phyloP scores from a whole-genome alignment of 306 rosid species.

The Fagus sylvatica region DNA sequence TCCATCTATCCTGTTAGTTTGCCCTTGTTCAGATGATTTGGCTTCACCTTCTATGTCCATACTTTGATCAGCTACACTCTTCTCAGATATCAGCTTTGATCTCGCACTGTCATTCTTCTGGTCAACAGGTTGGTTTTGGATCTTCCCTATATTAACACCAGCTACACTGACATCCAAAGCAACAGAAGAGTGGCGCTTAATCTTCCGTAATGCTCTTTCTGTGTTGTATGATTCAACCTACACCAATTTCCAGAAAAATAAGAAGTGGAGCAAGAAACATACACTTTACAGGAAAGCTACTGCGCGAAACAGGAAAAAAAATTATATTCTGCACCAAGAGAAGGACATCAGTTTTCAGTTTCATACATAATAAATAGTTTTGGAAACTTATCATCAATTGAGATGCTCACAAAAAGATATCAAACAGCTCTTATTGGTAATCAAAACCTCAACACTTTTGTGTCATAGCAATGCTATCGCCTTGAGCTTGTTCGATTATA shows the following conservation, averaged over 20 bases:
- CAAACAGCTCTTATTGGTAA: too few relatives aligned
- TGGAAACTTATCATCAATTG: too few relatives aligned
- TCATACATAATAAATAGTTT: not conserved
- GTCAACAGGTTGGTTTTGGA: conserved; percentile 34
- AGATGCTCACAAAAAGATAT: too few relatives aligned
- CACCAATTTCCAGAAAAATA: conserved; percentile 13
- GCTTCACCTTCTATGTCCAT: conserved; percentile 38
- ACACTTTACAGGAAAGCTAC: not conserved
- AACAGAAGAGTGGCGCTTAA: conserved; percentile 59
- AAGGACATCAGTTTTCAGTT: not conserved
- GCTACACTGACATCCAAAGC: conserved; percentile 51
- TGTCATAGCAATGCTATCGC: too few relatives aligned
- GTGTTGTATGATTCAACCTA: conserved; percentile 68
- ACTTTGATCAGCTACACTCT: conserved; percentile 15
- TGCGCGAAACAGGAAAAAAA: not conserved
- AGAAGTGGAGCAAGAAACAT: conserved; percentile 13
- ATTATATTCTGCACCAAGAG: not conserved
- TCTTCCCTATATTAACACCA: conserved; percentile 25
- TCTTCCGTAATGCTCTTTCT: conserved; percentile 68
- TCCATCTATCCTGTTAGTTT: conserved; percentile 40
- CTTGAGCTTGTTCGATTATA: too few relatives aligned
- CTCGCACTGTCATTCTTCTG: conserved; percentile 37
- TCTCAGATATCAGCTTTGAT: conserved; percentile 42
- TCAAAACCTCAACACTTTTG: too few relatives aligned
- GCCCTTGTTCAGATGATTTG: conserved; percentile 37